Conservation (phyloP, 140 eudicot species). For the Oenanthe javanica region DNA sequence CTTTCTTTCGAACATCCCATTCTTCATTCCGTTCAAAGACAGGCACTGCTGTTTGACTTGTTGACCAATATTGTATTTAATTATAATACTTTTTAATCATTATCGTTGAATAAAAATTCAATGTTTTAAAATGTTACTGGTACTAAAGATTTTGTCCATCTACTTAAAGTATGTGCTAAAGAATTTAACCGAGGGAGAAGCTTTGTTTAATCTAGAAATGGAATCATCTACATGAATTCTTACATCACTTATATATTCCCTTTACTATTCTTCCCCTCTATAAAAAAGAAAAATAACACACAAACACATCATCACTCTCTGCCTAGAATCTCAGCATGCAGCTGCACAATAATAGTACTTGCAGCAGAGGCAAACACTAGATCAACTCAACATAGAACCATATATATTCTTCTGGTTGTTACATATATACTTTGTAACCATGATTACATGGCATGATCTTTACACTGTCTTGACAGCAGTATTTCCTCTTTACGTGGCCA, state of each 20-base stretch:
- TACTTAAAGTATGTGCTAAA: neutral
- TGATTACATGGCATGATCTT: conserved; percentile 70
- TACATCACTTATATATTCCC: neutral
- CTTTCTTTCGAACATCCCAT: neutral
- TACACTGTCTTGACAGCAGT: conserved; percentile 79
- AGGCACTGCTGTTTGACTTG: neutral
- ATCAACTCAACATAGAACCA: neutral
- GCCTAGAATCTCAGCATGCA: neutral
- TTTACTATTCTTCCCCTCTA: neutral
- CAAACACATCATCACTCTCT: neutral
- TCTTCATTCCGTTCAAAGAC: neutral
- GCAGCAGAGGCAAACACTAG: neutral
- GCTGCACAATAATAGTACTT: neutral
- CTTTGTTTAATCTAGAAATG: neutral
- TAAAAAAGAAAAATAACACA: neutral
- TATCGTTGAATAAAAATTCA: too few relatives aligned
- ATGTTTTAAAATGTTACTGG: too few relatives aligned
- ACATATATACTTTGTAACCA: conserved; percentile 1
- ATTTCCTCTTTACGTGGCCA: conserved; percentile 79
- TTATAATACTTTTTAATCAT: neutral
- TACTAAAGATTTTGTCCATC: neutral
- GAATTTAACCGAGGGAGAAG: neutral
- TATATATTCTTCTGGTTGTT: neutral
- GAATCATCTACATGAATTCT: neutral
- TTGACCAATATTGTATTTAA: neutral